Evolutionary conservation across 2,329 filamentous ascomycete genomes (phyloP).

Genomic region (Fusarium secorum): DNA sequence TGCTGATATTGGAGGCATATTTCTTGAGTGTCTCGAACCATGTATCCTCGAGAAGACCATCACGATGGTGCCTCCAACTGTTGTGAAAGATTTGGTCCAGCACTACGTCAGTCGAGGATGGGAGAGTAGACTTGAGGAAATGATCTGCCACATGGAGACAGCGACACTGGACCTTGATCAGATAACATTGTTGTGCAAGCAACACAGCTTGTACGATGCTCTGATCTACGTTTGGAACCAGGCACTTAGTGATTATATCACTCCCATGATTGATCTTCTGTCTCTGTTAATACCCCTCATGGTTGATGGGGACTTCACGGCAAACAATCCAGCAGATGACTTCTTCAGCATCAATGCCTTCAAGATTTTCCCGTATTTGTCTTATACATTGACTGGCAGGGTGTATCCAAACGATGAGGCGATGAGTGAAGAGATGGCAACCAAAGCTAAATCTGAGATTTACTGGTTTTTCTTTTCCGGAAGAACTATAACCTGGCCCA

Average conservation of each 20-base stretch:
- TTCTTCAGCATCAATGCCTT: conserved; percentile 74
- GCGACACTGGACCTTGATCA: conserved; percentile 93
- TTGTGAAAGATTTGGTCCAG: conserved; percentile 85
- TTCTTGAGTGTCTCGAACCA: conserved; percentile 87
- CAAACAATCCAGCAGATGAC: conserved; percentile 66
- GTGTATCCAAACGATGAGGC: conserved; percentile 86
- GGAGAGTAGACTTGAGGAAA: conserved; percentile 84
- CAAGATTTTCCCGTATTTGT: conserved; percentile 95
- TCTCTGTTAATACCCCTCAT: conserved; percentile 69
- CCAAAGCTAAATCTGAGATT: conserved; percentile 82
- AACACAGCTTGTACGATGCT: conserved; percentile 91
- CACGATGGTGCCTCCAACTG: conserved; percentile 76
- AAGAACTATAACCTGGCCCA: conserved; percentile 77
- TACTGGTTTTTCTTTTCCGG: conserved; percentile 96
- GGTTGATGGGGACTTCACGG: conserved; percentile 61
- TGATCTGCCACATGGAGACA: conserved; percentile 93
- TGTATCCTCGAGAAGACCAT: conserved; percentile 84
- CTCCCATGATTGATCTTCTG: conserved; percentile 85
- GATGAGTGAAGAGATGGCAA: conserved; percentile 76
- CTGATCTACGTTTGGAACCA: conserved; percentile 97
- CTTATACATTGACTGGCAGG: conserved; percentile 87
- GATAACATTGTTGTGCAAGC: conserved; percentile 87
- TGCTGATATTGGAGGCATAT: conserved; percentile 73
- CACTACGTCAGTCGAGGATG: conserved; percentile 81
- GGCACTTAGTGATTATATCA: conserved; percentile 87